These are phyloP conservation scores for Xylaria bambusicola DNA, from an alignment of 495 filamentous ascomycete species.

Conservation along the genomic window DNA sequence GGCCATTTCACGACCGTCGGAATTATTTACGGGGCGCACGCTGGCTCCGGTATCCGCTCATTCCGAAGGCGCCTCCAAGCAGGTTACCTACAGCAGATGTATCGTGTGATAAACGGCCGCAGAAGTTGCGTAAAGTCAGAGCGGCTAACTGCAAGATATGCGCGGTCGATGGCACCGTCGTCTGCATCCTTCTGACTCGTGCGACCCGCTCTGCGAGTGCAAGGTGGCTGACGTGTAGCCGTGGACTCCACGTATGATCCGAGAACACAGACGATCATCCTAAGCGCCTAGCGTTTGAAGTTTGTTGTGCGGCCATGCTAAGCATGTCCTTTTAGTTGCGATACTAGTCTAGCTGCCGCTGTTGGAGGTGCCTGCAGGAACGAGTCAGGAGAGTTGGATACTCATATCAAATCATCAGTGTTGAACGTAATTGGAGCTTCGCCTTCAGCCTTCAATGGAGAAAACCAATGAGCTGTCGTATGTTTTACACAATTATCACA, in stretches of 20 bases:
- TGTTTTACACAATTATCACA: neutral
- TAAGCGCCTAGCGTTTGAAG: neutral
- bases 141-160: neutral
- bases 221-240: slow-evolving; percentile 16
- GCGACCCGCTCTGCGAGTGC: slow-evolving; percentile 10
- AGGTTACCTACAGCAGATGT: neutral
- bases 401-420: neutral
- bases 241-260: neutral
- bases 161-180: neutral
- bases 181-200: slow-evolving; percentile 14
- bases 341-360: slow-evolving; percentile 8
- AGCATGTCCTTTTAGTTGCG: neutral
- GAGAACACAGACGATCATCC: neutral
- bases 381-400: slow-evolving; percentile 11
- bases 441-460: neutral
- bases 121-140: neutral
- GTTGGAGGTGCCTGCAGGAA: neutral
- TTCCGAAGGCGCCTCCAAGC: neutral
- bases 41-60: too few species aligned
- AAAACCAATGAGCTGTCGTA: too few species aligned
- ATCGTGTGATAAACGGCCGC: neutral
- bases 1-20: too few species aligned
- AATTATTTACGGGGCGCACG: too few species aligned
- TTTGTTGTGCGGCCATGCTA: neutral
- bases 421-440: neutral